These are phyloP conservation scores for Schwanniomyces sp. DNA, from an alignment of 805 yeast genomes.

Conservation along the genomic window DNA sequence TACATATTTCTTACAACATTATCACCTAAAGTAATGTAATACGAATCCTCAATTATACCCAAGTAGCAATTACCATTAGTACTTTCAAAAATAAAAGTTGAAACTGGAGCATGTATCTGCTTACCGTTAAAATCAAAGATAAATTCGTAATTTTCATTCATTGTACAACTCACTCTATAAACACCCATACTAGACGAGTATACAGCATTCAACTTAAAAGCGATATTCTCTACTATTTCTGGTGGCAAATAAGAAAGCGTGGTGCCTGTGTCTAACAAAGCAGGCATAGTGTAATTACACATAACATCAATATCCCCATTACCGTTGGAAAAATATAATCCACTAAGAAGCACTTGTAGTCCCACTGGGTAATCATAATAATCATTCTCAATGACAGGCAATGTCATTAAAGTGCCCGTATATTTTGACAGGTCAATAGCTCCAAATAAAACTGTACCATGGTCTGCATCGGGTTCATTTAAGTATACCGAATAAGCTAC, in stretches of 20 bases:
- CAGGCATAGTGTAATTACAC: constrained; percentile 17
- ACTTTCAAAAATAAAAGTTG: constrained; percentile 5
- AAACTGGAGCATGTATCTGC: constrained; percentile 5
- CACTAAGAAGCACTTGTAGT: constrained; percentile 47
- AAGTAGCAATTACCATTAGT: constrained; percentile 20
- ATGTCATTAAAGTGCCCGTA: constrained; percentile 16
- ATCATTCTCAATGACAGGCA: constrained; percentile 15
- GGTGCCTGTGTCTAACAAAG: constrained; percentile 26
- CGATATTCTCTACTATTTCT: constrained; percentile 29
- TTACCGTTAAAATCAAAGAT: constrained; percentile 14
- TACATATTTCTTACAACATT: constrained; percentile 62
- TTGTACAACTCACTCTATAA: constrained; percentile 46
- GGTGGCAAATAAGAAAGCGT: constrained; percentile 39
- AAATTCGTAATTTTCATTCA: constrained; percentile 19
- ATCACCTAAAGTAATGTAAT: constrained; percentile 51
- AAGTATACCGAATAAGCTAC: constrained; percentile 40
- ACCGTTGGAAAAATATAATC: constrained; percentile 29
- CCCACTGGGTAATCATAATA: constrained; percentile 36
- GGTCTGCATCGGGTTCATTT: constrained; percentile 15
- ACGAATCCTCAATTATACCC: constrained; percentile 18
- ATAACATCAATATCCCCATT: constrained; percentile 10
- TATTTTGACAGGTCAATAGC: constrained; percentile 27
- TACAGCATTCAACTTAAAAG: constrained; percentile 35
- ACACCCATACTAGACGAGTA: constrained; percentile 42
- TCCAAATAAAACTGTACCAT: constrained; percentile 29